Percentiles rank a stretch among this genome's conserved stretches.
Conservation (phyloP, 2,329 filamentous ascomycete species). For the Colletotrichum ledebouriae region DNA sequence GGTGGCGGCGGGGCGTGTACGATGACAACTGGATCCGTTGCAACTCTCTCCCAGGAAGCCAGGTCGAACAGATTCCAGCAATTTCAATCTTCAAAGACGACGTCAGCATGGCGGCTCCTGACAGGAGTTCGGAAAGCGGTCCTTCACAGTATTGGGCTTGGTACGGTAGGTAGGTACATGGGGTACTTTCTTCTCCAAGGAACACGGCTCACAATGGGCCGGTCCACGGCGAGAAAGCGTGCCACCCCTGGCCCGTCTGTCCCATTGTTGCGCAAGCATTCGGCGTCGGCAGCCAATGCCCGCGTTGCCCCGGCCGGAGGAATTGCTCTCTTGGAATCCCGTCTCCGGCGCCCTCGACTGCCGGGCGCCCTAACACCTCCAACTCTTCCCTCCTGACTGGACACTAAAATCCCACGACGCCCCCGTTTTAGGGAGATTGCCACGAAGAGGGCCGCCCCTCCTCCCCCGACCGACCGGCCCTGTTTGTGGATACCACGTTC, state of each 20-base stretch:
- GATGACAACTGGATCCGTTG: too few species aligned
- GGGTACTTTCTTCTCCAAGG: not conserved
- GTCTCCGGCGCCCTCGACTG: conserved; percentile 38
- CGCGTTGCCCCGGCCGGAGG: conserved; percentile 34
- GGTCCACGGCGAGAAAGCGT: conserved; percentile 16
- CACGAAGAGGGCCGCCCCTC: conserved; percentile 15
- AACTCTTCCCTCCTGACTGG: conserved; percentile 18
- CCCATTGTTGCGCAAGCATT: conserved; percentile 22
- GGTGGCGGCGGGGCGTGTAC: too few species aligned
- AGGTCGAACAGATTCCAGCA: not conserved
- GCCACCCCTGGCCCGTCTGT: conserved; percentile 22
- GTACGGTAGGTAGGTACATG: not conserved
- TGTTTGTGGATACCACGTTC: conserved; percentile 27
- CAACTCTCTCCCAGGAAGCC: too few species aligned
- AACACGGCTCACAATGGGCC: conserved; percentile 10
- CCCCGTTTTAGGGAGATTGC: conserved; percentile 35
- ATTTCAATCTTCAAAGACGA: not conserved
- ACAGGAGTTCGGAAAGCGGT: not conserved
- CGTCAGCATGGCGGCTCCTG: not conserved
- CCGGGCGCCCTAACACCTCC: conserved; percentile 30
- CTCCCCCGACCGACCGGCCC: conserved; percentile 18
- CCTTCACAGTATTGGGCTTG: conserved; percentile 20
- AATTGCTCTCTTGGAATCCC: conserved; percentile 38
- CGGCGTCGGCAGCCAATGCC: conserved; percentile 33
- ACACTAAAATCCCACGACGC: conserved; percentile 30